Percentiles rank a stretch among this genome's conserved stretches.
Conservation (phyloP, 129 eudicot species). For the Flaveria ramosissima region DNA sequence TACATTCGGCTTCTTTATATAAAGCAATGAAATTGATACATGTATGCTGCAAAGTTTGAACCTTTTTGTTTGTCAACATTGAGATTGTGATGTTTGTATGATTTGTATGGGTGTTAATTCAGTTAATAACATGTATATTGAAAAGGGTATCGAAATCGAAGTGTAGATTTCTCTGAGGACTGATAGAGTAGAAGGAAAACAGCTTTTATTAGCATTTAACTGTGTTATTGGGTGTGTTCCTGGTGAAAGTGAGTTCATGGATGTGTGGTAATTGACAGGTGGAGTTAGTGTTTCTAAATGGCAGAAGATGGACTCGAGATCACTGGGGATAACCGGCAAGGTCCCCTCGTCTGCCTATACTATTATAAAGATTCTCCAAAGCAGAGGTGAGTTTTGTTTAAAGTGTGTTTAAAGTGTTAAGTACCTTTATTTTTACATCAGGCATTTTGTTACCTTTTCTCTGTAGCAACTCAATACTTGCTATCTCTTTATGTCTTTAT, state of each 20-base stretch:
- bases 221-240: constrained; percentile 13
- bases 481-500: not conserved
- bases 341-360: constrained; percentile 48
- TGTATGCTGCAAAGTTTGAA: too few relatives aligned
- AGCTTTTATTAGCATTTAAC: constrained; percentile 1
- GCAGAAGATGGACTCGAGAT: constrained; percentile 65
- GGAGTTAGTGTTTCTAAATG: constrained; percentile 45
- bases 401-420: not conserved
- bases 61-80: too few relatives aligned
- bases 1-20: not conserved
- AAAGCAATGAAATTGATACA: too few relatives aligned
- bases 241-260: not conserved
- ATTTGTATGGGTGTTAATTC: not conserved
- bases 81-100: too few relatives aligned
- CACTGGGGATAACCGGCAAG: constrained; percentile 57
- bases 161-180: not conserved
- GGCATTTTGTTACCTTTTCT: not conserved
- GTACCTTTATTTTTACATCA: not conserved
- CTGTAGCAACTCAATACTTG: not conserved
- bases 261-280: constrained; percentile 36
- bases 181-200: not conserved
- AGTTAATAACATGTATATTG: not conserved
- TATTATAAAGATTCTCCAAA: constrained; percentile 55
- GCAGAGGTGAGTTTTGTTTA: constrained; percentile 60
- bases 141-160: not conserved